A percentile compares a stretch with the other conserved stretches of the same genome.
Evolutionary conservation across 768 basidiomycete genomes (phyloP).

Genomic region (Rhizopogon vulgaris): DNA sequence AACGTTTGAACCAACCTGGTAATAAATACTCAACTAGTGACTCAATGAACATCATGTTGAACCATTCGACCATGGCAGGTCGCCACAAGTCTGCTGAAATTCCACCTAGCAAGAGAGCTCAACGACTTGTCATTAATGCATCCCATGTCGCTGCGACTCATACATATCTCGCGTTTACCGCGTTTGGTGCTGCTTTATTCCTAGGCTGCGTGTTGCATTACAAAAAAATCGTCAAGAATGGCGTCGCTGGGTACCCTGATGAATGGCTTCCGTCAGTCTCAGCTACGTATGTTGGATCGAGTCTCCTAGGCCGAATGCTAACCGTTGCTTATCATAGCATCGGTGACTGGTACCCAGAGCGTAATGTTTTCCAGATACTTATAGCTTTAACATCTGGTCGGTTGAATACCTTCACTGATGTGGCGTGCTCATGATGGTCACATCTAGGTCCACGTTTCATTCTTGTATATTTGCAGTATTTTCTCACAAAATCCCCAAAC

Average conservation of each 20-base stretch:
- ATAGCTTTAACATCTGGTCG: slow-evolving; percentile 78
- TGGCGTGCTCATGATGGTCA: background rate
- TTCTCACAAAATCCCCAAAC: slow-evolving; percentile 39
- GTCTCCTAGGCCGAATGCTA: background rate
- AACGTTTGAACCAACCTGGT: too few species aligned
- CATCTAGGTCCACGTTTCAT: slow-evolving; percentile 67
- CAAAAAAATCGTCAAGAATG: slow-evolving; percentile 81
- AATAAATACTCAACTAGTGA: too few species aligned
- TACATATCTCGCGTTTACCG: slow-evolving; percentile 56
- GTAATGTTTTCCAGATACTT: slow-evolving; percentile 79
- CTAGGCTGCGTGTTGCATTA: slow-evolving; percentile 71
- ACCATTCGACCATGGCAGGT: slow-evolving; percentile 11
- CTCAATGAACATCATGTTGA: too few species aligned
- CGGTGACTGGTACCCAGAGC: slow-evolving; percentile 87
- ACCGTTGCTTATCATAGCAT: slow-evolving; percentile 42
- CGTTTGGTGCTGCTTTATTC: slow-evolving; percentile 59
- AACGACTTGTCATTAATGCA: slow-evolving; percentile 32
- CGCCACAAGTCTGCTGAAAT: slow-evolving; percentile 8
- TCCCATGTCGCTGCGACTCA: slow-evolving; percentile 57
- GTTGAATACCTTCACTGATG: slow-evolving; percentile 4
- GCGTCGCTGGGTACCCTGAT: slow-evolving; percentile 72
- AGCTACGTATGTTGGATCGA: slow-evolving; percentile 50
- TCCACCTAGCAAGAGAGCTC: slow-evolving; percentile 4
- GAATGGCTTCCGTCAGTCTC: slow-evolving; percentile 93
- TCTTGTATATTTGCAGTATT: slow-evolving; percentile 58